Base-by-base conservation (phyloP, 2,329 filamentous ascomycete genomes). In the Nemania sp. region DNA sequence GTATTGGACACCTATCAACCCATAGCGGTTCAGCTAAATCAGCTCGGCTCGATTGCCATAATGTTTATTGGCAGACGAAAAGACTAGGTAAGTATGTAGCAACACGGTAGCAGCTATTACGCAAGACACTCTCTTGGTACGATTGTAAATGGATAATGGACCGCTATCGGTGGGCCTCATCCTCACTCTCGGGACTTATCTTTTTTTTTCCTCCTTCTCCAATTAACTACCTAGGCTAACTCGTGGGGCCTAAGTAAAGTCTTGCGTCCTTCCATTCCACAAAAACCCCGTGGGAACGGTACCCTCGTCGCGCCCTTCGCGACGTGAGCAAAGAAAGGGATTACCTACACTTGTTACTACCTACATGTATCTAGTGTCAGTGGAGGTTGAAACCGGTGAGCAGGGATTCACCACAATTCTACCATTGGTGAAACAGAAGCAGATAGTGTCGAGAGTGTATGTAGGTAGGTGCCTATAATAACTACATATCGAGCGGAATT, bases 331-430 rank as follows among this genome's bases (percentile, higher is more conserved):
- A 38, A 26, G n/a, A 32, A 32, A 32, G 29, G 29, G 29, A 32
- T 32, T 32, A 32, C 29, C 29, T 32, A 8, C 29, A 4, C 8
- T 5, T 8, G 5, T 4, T 5, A 32, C 29, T 8, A 32, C 29
- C 29, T 32, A 32, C 8, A 8, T 32, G 8, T 32, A 18, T 15
- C 22, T 27, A 13, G 7, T 8, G 29, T 32, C 29, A 58, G 29
- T 38, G 35, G 22, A 58, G n/a, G 38, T 67, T 26, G 27, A 67
- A 54, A 60, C 60, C 65, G 60, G 65, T 64, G 55, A 60, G 24
- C 65, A 54, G 26, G 60, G 55, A 60, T 55, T 55, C 15, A 45
- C 38, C 47, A 38, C 53, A 53, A 47, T 57, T 24, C 18, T 24
- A n/a, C 22, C 24, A n/a, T 41, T 32, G 20, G 47, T 63, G 29